Base-by-base conservation (phyloP, 768 basidiomycete genomes). In the Hericium coralloides region DNA sequence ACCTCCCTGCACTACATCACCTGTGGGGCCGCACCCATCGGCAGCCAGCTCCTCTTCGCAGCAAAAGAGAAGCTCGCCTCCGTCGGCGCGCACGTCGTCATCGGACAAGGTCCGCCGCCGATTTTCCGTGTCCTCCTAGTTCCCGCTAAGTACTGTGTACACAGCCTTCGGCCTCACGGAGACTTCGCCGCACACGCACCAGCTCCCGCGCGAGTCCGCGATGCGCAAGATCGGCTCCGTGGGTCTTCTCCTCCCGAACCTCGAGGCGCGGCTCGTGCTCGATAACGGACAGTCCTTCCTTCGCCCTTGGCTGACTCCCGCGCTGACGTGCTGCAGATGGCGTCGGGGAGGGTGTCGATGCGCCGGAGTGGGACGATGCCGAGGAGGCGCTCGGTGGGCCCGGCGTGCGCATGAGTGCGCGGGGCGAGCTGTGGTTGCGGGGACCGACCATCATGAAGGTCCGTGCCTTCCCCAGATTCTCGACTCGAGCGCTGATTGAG, bases 391-490 rank as follows among this genome's bases (percentile, higher is more conserved):
- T 84, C 55, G 82, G 81, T 2, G 83, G 80, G 0, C 79, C 78
- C 23, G 78, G 79, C 37, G 80, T 79, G 2, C 66, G 68, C 9
- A 72, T 72, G 45, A 84, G 84, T 0, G 74, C 83, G 55, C 73
- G 80, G 0, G 92, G 93, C 14, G 92, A 95, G 67, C 67, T 95
- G 17, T 93, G 91, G 89, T 55, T 94, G 2, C 77, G 83, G 49
- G 91, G 92, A 0, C 85, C 87, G 4, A 80, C 74, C 1, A 73
- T 94, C 39, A 92, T 92, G 89, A 92, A 90, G 76, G 84, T 82
- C 55, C 14, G 55, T 39, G 25, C 5, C 31, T 20, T n/a, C 25
- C 12, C 12, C 20, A 14, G 20, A 31, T 31, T 31, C 31, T 2
- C 31, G 1, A 31, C 31, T 31, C 31, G 31, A 6, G 6, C 6